These are phyloP conservation scores for Aspergillus luchuensis DNA, from an alignment of 2,329 filamentous ascomycete species.

Conservation along the genomic window DNA sequence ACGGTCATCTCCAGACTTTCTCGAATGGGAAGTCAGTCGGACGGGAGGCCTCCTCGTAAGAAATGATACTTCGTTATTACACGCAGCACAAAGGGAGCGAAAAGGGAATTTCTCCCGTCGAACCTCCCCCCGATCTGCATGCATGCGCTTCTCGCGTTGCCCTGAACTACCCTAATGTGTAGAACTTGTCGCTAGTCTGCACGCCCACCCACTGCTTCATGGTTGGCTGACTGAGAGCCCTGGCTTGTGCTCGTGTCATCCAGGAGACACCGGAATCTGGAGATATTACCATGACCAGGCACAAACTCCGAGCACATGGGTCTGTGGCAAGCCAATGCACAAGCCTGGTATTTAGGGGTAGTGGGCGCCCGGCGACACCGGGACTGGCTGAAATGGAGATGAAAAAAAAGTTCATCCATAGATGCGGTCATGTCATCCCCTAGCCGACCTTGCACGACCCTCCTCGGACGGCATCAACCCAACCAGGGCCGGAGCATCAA, in stretches of 20 bases:
- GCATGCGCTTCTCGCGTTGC: constrained; percentile 16
- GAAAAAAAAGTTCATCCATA: not conserved
- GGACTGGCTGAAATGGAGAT: constrained; percentile 9
- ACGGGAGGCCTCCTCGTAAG: constrained; percentile 22
- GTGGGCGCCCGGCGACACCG: constrained; percentile 9
- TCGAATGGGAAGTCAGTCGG: constrained; percentile 28
- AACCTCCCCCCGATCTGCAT: constrained; percentile 14
- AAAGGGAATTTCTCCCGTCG: constrained; percentile 7
- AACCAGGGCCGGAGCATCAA: constrained; percentile 7
- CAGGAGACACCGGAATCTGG: not conserved
- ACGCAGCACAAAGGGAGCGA: not conserved
- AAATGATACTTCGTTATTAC: constrained; percentile 15
- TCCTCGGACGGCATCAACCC: constrained; percentile 8
- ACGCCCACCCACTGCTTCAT: not conserved
- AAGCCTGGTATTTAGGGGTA: constrained; percentile 11
- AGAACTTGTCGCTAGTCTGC: constrained; percentile 8
- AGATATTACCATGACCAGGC: constrained; percentile 12
- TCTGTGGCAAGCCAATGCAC: constrained; percentile 10
- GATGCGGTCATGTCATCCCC: constrained; percentile 10
- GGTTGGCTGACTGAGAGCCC: not conserved
- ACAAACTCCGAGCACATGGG: constrained; percentile 14
- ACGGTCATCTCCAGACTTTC: constrained; percentile 38
- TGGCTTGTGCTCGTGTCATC: not conserved
- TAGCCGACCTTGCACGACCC: constrained; percentile 6
- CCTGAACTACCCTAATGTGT: constrained; percentile 16